These are phyloP conservation scores for Fusarium kyushuense DNA, from an alignment of 2,329 filamentous ascomycete species.

Conservation along the genomic window DNA sequence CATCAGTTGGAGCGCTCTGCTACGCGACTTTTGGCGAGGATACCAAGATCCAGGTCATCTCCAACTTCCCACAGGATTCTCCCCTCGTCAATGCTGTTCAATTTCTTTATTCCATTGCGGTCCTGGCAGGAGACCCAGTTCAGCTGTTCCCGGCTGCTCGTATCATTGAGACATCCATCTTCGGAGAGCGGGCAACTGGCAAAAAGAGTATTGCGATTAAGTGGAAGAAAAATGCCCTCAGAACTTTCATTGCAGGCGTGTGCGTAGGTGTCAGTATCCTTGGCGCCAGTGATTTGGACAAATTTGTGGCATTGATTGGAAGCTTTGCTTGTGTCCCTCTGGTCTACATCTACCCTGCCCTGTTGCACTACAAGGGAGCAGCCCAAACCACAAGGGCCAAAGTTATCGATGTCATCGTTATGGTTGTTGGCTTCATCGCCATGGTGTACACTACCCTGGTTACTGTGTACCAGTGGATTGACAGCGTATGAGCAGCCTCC, in stretches of 20 bases:
- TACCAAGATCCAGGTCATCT: conserved; percentile 80
- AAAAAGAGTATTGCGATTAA: conserved; percentile 74
- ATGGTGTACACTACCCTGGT: conserved; percentile 79
- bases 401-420: conserved; percentile 70
- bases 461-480: conserved; percentile 60
- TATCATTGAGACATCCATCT: conserved; percentile 76
- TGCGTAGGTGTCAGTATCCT: conserved; percentile 72
- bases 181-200: conserved; percentile 73
- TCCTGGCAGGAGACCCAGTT: conserved; percentile 79
- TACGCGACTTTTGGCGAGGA: conserved; percentile 78
- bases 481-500: conserved; percentile 28
- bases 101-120: conserved; percentile 78
- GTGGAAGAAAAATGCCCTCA: conserved; percentile 81
- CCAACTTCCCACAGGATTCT: conserved; percentile 78
- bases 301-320: conserved; percentile 80
- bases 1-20: conserved; percentile 77
- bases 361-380: conserved; percentile 75
- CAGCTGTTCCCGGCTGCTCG: conserved; percentile 80
- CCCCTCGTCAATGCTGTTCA: conserved; percentile 81
- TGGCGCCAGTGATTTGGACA: conserved; percentile 77
- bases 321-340: conserved; percentile 80
- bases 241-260: conserved; percentile 66
- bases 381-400: conserved; percentile 69
- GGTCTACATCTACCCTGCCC: conserved; percentile 82
- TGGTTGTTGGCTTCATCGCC: conserved; percentile 71